phyloP scores from a whole-genome alignment of 108 stramenopile genomes.

The Cyclotella baltica region DNA sequence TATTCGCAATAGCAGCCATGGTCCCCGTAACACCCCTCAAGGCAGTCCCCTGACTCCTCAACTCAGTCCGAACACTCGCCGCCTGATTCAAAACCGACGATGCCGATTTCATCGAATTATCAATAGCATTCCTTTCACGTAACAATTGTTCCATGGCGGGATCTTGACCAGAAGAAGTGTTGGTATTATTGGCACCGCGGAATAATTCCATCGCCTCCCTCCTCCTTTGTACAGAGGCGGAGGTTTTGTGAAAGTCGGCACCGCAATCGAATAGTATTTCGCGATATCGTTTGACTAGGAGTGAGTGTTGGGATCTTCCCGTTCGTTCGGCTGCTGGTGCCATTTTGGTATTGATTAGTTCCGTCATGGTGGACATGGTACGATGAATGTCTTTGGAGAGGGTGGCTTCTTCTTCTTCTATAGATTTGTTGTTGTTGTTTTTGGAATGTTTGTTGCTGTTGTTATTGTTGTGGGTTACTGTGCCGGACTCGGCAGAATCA shows the following conservation, averaged over 20 bases:
- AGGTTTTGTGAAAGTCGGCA: constrained; percentile 79
- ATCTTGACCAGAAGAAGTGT: background rate
- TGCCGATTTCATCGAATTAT: constrained; percentile 76
- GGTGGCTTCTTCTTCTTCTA: constrained; percentile 68
- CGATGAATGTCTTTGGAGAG: constrained; percentile 81
- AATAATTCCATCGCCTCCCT: constrained; percentile 78
- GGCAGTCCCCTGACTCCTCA: constrained; percentile 69
- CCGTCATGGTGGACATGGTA: constrained; percentile 64
- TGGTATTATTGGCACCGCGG: constrained; percentile 50
- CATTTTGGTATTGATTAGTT: constrained; percentile 74
- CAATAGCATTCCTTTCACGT: constrained; percentile 82
- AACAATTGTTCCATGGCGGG: constrained; percentile 80
- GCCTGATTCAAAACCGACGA: constrained; percentile 75
- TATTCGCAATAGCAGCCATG: constrained; percentile 68
- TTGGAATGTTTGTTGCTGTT: background rate
- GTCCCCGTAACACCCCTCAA: constrained; percentile 63
- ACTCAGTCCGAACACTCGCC: constrained; percentile 63
- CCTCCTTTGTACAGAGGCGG: constrained; percentile 56
- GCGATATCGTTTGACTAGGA: constrained; percentile 82
- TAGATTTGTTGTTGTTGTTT: constrained; percentile 6
- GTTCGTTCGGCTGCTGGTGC: constrained; percentile 68
- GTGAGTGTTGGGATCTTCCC: constrained; percentile 57
- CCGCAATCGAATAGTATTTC: constrained; percentile 85
- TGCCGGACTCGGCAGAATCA: constrained; percentile 71
- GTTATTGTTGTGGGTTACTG: constrained; percentile 31